Evolutionary conservation across 164 flowering plant species (phyloP), one percentile per base, ranked within the genome.

Genomic region (Vitis labrusca): DNA sequence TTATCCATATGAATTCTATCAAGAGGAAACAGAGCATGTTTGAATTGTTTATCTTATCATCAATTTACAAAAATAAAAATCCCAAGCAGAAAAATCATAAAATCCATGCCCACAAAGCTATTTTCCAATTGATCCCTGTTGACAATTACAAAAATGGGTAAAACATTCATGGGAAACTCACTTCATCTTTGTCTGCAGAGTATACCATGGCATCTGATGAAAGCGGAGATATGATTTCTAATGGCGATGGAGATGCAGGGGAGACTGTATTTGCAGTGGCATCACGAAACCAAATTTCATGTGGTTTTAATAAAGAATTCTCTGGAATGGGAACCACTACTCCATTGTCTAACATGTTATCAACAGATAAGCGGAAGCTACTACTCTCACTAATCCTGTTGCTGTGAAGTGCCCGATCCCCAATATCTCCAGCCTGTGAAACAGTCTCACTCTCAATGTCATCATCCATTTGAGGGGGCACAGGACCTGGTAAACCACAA

Each of bases 361-460:
- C 85, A 49, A 77, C 2, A 30, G 83, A 82, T 8, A 78, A 81
- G 29, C 66, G 65, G 7, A 61, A n/a, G 37, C 81, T 82, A 16
- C 79, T 70, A 73, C 82, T 76, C 13, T 67, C 75, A 77, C 85
- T 80, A 66, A 68, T 17, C 67, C 85, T 79, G 13, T 64, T 80
- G 77, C 88, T 88, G 56, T 59, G 72, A 73, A 91, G 70, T 32
- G 82, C 86, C 16, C 90, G 73, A 64, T 88, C 97, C 47, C 97
- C 97, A 55, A 83, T 85, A 76, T 91, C 97, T 49, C 97, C 97
- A 9, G 94, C 97, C 69, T 85, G 85, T 11, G 97, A 89, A 63
- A 84, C 88, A 63, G 56, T 64, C 74, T 81, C 91, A 59, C 74
- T 83, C 73, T 86, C 92, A 69, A 66, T 47, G 10, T 83, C 84